Evolutionary conservation across 2,329 filamentous ascomycete species (phyloP).

Genomic region (Fusarium vanettenii): DNA sequence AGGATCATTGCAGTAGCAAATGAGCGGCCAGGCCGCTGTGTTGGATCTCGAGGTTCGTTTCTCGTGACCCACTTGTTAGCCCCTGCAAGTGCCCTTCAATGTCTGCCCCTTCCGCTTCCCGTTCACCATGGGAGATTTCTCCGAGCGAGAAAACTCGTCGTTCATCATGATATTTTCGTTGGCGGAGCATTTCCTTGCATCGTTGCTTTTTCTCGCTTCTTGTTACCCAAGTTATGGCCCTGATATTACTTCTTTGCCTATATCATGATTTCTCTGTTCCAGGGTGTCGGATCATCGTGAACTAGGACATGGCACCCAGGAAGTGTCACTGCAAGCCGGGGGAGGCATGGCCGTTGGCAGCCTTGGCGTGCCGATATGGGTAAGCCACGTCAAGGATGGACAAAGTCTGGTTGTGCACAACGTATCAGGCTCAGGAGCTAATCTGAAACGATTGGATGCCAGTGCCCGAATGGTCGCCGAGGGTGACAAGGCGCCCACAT

Average conservation of each 20-base stretch:
- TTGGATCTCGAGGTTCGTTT: conserved; percentile 24
- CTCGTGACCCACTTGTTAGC: conserved; percentile 24
- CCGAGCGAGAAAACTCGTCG: conserved; percentile 7
- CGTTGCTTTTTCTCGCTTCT: neutral
- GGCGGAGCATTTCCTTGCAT: neutral
- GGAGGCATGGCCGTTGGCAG: conserved; percentile 14
- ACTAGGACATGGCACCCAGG: conserved; percentile 10
- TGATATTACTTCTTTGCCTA: conserved; percentile 21
- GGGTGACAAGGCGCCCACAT: conserved; percentile 26
- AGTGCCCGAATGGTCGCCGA: conserved; percentile 24
- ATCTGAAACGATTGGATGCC: conserved; percentile 32
- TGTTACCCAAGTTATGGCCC: neutral
- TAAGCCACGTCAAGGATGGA: conserved; percentile 26
- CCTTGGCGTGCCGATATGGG: conserved; percentile 16
- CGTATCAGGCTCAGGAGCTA: conserved; percentile 20
- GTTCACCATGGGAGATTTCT: conserved; percentile 1
- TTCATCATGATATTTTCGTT: neutral
- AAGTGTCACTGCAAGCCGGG: neutral
- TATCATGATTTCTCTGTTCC: conserved; percentile 14
- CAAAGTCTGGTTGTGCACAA: conserved; percentile 3
- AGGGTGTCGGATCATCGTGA: conserved; percentile 21
- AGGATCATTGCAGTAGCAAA: neutral
- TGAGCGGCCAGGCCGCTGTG: conserved; percentile 6
- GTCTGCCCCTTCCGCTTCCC: conserved; percentile 24
- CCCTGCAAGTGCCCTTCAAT: conserved; percentile 17